Conservation (phyloP, 129 eudicot genomes). For the Kitagawia praeruptora region DNA sequence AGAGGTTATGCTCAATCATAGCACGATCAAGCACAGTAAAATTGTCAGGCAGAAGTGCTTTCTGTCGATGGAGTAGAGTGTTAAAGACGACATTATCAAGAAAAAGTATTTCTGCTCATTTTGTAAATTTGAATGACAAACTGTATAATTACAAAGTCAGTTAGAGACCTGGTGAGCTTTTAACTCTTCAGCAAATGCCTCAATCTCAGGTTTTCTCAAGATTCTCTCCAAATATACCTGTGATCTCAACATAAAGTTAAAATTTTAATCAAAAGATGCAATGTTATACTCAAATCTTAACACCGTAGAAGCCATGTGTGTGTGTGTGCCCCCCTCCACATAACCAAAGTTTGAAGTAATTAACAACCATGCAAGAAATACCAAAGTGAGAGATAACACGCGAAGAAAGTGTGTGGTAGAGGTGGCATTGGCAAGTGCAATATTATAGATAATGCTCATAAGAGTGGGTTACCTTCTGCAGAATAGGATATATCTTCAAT, state of each 20-base stretch:
- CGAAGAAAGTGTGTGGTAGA: background rate
- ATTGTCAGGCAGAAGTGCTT: conserved; percentile 92
- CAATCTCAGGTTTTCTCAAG: conserved; percentile 92
- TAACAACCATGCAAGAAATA: background rate
- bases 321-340: background rate
- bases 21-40: conserved; percentile 99
- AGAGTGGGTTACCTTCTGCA: conserved; percentile 71
- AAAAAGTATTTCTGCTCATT: conserved; percentile 5
- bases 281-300: background rate
- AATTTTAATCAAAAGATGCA: background rate
- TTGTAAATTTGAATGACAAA: background rate
- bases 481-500: conserved; percentile 82
- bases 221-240: conserved; percentile 97
- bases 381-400: background rate
- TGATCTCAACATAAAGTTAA: conserved; percentile 7
- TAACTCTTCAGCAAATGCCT: conserved; percentile 95
- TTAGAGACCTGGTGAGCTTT: conserved; percentile 84
- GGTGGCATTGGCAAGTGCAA: background rate
- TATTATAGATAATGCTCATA: background rate
- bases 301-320: background rate
- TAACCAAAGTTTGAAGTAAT: background rate
- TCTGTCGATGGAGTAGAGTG: conserved; percentile 31
- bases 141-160: background rate
- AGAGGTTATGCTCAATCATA: conserved; percentile 98
- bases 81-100: background rate